Base-by-base conservation (phyloP, 23 red algal genomes). In the Gracilaria caudata region DNA sequence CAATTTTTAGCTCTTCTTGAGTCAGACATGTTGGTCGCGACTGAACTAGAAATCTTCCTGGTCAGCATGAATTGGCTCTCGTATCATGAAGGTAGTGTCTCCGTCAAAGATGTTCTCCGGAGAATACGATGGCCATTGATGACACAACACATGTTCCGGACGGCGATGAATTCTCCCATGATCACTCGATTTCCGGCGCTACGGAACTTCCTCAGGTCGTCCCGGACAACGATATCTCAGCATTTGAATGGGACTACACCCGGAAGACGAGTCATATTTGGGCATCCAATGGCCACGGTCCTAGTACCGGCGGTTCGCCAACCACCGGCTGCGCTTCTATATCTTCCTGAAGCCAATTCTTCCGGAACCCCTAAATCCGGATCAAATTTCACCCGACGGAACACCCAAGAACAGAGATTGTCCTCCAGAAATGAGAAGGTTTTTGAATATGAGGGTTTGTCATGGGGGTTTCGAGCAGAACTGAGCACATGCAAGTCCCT, bases 51-150 rank as follows among this genome's bases (percentile, higher is more conserved):
- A 47, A 30, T 49, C 40, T 75, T 75, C 40, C 43, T 75, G 3
- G 70, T 75, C 37, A 33, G 70, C 29, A 75, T 75, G 70, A 17
- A 75, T 12, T 75, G 70, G 70, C 33, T 75, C 29, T 75, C 70
- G 33, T 49, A 3, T 19, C 70, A 75, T 75, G 33, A 75, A 25
- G 33, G 38, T 7, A 49, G 19, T 46, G 33, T 49, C 21, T 24
- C 38, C 6, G 13, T 75, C 16, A 36, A 39, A 40, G 70, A 75
- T 9, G 13, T 75, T 47, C 11, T 75, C 37, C 37, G 70, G 38
- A 75, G 70, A 75, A 47, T 75, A 75, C 37, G 70, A 17, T 75
- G 70, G 70, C 21, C 37, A 1, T 28, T 47, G 23, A 75, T 75
- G 70, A 43, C 37, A 0, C 19, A 24, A n/a, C 19, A 24, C 40